A percentile compares a stretch with the other conserved stretches of the same genome.
Conservation (phyloP, 768 basidiomycete genomes). For the Amanita rimosa region DNA sequence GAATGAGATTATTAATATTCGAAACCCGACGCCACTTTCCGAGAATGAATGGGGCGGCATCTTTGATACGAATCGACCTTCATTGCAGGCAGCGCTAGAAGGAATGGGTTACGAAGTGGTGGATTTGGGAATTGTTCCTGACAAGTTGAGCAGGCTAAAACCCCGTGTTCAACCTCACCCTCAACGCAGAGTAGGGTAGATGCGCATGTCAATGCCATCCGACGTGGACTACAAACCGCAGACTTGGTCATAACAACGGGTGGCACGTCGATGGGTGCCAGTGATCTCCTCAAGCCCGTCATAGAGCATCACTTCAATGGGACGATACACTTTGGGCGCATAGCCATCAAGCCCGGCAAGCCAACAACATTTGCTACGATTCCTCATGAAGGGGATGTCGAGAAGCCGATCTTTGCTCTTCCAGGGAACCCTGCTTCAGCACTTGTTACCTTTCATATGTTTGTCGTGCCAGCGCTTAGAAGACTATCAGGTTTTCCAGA, state of each 20-base stretch:
- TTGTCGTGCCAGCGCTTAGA: conserved; percentile 74
- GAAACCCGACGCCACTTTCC: conserved; percentile 23
- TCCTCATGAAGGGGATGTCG: conserved; percentile 23
- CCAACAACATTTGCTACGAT: conserved; percentile 86
- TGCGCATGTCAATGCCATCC: conserved; percentile 47
- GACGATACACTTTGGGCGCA: conserved; percentile 77
- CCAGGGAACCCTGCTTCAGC: conserved; percentile 88
- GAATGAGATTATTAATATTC: conserved; percentile 66
- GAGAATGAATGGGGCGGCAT: conserved; percentile 53
- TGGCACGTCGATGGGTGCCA: conserved; percentile 87
- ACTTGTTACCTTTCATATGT: conserved; percentile 75
- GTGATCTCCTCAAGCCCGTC: conserved; percentile 79
- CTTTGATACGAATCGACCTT: conserved; percentile 82
- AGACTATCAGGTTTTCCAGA: conserved; percentile 58
- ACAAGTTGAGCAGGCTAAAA: conserved; percentile 39
- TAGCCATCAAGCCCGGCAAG: conserved; percentile 76
- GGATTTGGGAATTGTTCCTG: conserved; percentile 72
- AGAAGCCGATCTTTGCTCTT: conserved; percentile 69
- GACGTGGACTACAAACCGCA: conserved; percentile 43
- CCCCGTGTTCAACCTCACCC: not conserved
- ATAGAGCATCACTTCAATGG: conserved; percentile 73
- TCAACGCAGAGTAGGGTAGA: conserved; percentile 28
- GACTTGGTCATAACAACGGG: conserved; percentile 81
- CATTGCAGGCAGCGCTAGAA: conserved; percentile 56
- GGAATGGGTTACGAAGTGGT: conserved; percentile 67